Evolutionary conservation across 805 yeast genomes (phyloP), one percentile per base, ranked within the genome.

Genomic region (Pichia ethanolica): DNA sequence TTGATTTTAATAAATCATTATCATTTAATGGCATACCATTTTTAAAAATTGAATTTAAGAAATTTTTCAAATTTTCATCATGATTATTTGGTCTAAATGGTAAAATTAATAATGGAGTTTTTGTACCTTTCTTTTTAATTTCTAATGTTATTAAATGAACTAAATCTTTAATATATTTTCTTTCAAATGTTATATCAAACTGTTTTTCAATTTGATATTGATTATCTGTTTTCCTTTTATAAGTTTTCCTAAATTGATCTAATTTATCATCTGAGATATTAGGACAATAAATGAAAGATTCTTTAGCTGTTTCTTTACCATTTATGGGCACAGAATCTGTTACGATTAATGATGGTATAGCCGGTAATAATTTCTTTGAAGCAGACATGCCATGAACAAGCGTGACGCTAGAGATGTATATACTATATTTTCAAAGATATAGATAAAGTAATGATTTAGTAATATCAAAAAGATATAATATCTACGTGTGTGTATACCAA

Each of bases 81-180:
- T 78, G 77, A 48, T 79, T 77, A 52, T 80, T 79, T 1, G 90
- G 84, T 47, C 96, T 68, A 67, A 83, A 87, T 0, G 96, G 93
- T 36, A 89, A 71, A 56, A 89, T 72, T 1, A 89, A 64, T 48
- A 82, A 82, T 7, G 95, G 95, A 0, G 87, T 77, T 57, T 82
- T 79, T 1, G 86, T 69, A 30, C 90, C 93, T 49, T 81, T 73
- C 9, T 70, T 69, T 61, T 89, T 89, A 53, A 89, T 65, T 52
- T 85, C 89, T 5, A 78, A 77, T 0, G 96, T 87, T 41, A 88
- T 78, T 28, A 73, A 59, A 63, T 86, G 93, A 37, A 89, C 75
- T 30, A 84, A 71, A 32, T 78, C 79, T 60, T 82, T 82, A 25
- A 88, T 76, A 45, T 81, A 79, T 55, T 81, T 81, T 48, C 91